Evolutionary conservation across 2,329 filamentous ascomycete species (phyloP).

Genomic region (Pseudogymnoascus sp.): DNA sequence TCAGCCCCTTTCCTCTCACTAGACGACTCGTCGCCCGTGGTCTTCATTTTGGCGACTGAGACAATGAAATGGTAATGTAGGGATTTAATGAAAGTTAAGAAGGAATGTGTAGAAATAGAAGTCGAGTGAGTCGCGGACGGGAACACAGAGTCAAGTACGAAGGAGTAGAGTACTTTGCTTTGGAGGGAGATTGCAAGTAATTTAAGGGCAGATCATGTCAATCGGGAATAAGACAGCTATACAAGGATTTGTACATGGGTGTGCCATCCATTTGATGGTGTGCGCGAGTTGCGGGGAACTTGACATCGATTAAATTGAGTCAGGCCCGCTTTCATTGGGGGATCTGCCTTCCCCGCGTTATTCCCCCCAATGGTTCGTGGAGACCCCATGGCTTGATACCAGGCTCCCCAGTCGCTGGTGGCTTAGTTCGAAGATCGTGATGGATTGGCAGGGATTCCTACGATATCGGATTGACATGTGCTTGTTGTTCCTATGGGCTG

Average conservation of each 20-base stretch:
- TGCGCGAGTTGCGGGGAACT: background rate
- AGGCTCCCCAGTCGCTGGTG: background rate
- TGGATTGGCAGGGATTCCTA: background rate
- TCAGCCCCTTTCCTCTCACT: constrained; percentile 13
- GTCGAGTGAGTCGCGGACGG: background rate
- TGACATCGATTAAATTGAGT: background rate
- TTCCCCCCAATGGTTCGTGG: background rate
- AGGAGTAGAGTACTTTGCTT: background rate
- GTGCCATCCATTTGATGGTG: background rate
- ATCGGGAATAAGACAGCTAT: background rate
- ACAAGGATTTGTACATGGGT: background rate
- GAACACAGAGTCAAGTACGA: background rate
- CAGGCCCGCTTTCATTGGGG: background rate
- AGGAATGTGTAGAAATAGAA: background rate
- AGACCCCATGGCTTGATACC: background rate
- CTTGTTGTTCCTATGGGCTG: background rate
- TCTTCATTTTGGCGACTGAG: background rate
- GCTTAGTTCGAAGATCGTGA: background rate
- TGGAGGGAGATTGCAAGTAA: background rate
- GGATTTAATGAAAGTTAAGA: background rate
- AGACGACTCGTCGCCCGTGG: background rate
- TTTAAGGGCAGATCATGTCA: background rate
- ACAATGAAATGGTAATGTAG: background rate
- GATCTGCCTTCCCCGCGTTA: background rate
- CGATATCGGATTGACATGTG: background rate